phyloP scores from a whole-genome alignment of 371 early-diverging fungal genomes.

The Entomophthora muscae region DNA sequence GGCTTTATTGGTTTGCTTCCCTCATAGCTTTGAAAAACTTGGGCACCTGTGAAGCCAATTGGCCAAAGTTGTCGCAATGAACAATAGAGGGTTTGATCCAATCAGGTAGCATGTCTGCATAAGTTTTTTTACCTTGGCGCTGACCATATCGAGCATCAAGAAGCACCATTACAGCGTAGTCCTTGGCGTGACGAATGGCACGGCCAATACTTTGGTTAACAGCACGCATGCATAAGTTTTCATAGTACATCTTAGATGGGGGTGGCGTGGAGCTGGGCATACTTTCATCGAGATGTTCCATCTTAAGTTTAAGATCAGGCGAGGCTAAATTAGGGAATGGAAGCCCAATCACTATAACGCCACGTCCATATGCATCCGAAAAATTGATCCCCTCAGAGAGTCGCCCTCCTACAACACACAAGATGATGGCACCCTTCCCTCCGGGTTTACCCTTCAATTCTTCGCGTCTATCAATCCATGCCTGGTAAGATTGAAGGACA shows the following conservation, averaged over 20 bases:
- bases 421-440: slow-evolving; percentile 53
- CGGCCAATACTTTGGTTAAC: slow-evolving; percentile 96
- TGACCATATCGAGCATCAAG: slow-evolving; percentile 41
- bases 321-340: slow-evolving; percentile 54
- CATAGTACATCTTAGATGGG: slow-evolving; percentile 54
- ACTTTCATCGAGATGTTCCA: slow-evolving; percentile 3
- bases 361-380: slow-evolving; percentile 66
- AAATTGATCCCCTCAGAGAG: slow-evolving; percentile 98
- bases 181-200: slow-evolving; percentile 74
- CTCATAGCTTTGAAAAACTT: not conserved
- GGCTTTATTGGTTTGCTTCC: no score
- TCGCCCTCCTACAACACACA: slow-evolving; percentile 93
- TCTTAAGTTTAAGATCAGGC: not conserved
- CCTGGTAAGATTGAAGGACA: slow-evolving; percentile 34
- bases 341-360: slow-evolving; percentile 76
- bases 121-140: no score
- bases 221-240: slow-evolving; percentile 85
- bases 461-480: slow-evolving; percentile 18
- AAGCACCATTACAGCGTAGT: slow-evolving; percentile 59
- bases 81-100: slow-evolving; percentile 4
- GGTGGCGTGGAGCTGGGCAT: not conserved
- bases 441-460: not conserved
- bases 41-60: not conserved
- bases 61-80: not conserved
- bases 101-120: not conserved